Evolutionary conservation across 2,329 filamentous ascomycete genomes (phyloP), one percentile per base, ranked within the genome.

Genomic region (Acrodontium crateriforme): DNA sequence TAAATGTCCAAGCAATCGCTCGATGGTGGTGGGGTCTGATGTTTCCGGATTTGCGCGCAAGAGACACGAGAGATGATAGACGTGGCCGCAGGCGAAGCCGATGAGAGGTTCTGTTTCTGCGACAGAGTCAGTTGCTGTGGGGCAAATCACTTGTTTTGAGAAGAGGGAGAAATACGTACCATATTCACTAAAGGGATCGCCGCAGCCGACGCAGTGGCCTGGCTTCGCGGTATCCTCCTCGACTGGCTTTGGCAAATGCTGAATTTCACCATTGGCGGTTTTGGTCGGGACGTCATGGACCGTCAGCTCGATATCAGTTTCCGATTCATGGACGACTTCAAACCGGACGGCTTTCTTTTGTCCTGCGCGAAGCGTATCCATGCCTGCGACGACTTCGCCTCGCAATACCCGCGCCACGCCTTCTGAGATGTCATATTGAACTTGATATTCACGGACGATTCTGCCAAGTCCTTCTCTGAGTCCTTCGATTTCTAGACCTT

Each of bases 401-500:
- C 79, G 67, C 22, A 95, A 62, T 1, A 95, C 85, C 30, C 73
- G 72, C 1, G 89, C 85, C 3, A 91, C 89, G 1, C 89, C 89
- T 23, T 78, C 76, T 39, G 79, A 87, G 49, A 98, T 94, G 43
- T 79, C 89, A 49, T 81, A 74, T 56, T 95, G 89, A 24, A 98
- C 80, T 49, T 95, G 89, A 49, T 94, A 85, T 54, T 98, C 89
- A 43, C 87, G 78, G 50, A 98, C 79, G 62, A 98, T 84, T 32
- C 85, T 78, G 24, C 78, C 78, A 3, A 98, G 67, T 0, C 87
- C 89, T 37, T 93, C 82, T 33, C 84, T 68, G 5, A 98, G 63
- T 0, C 89, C 89, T 42, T 89, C 78, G 9, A 98, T 91, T 49
- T 94, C 83, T 1, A 98, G 65, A 0, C 89, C 85, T 47, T 91